Evolutionary conservation across 768 basidiomycete species (phyloP).

Genomic region (Kwoniella sp.): DNA sequence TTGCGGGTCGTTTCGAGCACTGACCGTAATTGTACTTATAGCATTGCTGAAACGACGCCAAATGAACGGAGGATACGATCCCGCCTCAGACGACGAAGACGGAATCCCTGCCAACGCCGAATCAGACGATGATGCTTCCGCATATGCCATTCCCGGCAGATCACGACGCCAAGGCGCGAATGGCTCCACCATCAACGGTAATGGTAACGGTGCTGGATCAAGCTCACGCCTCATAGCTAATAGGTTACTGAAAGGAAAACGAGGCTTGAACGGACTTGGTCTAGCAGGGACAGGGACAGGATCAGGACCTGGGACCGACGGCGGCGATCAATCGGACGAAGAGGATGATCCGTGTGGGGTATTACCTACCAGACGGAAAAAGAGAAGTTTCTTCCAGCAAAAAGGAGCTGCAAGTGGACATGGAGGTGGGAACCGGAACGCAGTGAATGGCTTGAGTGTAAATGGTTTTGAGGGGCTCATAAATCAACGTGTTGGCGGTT

Average conservation of each 20-base stretch:
- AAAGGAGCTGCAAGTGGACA: no score
- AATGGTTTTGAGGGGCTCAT: background rate
- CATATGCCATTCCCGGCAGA: constrained; percentile 18
- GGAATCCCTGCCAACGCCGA: constrained; percentile 23
- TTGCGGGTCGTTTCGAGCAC: no score
- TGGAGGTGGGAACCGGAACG: no score
- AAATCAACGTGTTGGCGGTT: background rate
- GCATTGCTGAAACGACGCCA: constrained; percentile 24
- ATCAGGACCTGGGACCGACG: constrained; percentile 6
- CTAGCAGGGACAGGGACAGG: background rate
- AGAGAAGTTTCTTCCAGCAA: constrained; percentile 37
- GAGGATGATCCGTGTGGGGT: no score
- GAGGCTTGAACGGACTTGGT: background rate
- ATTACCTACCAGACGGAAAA: constrained; percentile 29
- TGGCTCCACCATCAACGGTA: background rate
- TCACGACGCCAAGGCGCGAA: constrained; percentile 20
- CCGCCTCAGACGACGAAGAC: constrained; percentile 26
- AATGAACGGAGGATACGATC: constrained; percentile 18
- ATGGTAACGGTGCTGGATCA: background rate
- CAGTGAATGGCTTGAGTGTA: background rate
- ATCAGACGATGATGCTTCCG: constrained; percentile 21
- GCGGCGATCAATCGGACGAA: constrained; percentile 32
- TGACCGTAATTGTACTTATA: no score
- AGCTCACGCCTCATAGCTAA: background rate
- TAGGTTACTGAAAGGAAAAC: constrained; percentile 6